A percentile compares a stretch with the other conserved stretches of the same genome.
phyloP scores from a whole-genome alignment of 192 early-diverging fungal genomes.

The Dissophora globulifera region DNA sequence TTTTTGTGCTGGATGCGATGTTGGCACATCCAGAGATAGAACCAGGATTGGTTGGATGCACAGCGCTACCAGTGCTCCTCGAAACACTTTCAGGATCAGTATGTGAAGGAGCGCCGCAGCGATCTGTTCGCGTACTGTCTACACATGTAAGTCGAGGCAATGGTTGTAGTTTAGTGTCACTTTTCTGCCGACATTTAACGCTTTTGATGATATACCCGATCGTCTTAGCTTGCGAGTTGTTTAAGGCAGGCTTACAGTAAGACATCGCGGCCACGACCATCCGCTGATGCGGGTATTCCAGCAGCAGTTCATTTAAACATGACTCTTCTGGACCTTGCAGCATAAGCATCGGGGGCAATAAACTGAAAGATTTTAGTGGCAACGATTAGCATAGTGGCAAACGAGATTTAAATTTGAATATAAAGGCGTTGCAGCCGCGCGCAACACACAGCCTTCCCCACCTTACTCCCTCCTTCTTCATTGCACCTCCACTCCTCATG shows the following conservation, averaged over 20 bases:
- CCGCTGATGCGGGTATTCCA: too few species aligned
- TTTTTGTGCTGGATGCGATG: conserved; percentile 31
- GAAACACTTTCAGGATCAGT: conserved; percentile 13
- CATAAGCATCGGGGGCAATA: too few species aligned
- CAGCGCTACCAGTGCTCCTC: conserved; percentile 15
- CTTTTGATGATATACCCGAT: background rate
- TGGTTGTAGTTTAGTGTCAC: background rate
- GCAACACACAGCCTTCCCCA: background rate
- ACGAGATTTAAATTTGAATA: too few species aligned
- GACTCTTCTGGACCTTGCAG: conserved; percentile 25
- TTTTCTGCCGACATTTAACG: too few species aligned
- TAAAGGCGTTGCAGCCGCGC: too few species aligned
- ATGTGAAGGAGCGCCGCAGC: conserved; percentile 23
- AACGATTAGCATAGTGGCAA: conserved; percentile 12
- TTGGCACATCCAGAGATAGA: conserved; percentile 5
- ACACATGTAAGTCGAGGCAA: conserved; percentile 10
- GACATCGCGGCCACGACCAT: background rate
- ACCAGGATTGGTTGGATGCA: conserved; percentile 2
- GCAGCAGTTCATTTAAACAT: too few species aligned
- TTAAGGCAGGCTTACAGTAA: conserved; percentile 3
- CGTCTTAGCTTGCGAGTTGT: conserved; percentile 8
- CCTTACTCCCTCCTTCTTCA: background rate
- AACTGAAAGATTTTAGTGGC: background rate
- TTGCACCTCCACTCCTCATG: conserved; percentile 4
- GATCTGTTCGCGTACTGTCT: conserved; percentile 11